These are phyloP conservation scores for Blastocladiella britannica DNA, from an alignment of 192 early-diverging fungal species.

Conservation along the genomic window DNA sequence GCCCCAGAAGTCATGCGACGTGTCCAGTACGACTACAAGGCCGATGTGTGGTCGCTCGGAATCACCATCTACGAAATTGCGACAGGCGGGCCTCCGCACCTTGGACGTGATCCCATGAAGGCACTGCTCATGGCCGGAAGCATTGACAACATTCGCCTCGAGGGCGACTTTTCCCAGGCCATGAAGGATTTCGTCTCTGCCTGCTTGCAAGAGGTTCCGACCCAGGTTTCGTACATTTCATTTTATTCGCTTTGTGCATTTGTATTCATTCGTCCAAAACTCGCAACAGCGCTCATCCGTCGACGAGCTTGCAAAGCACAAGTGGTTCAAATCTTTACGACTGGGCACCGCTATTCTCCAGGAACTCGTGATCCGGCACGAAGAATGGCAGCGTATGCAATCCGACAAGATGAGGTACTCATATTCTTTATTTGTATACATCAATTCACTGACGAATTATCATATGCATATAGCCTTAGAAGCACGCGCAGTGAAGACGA, in stretches of 20 bases:
- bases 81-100: constrained; percentile 82
- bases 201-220: constrained; percentile 73
- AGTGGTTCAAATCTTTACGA: not conserved
- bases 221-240: constrained; percentile 16
- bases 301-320: not conserved
- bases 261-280: not conserved
- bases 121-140: constrained; percentile 75
- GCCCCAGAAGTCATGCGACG: constrained; percentile 70
- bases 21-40: constrained; percentile 76
- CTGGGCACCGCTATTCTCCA: not conserved
- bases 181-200: constrained; percentile 74
- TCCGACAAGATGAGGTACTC: not conserved
- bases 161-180: constrained; percentile 51
- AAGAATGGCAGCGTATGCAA: not conserved
- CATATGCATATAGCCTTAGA: too few relatives aligned
- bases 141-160: constrained; percentile 52
- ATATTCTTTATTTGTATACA: not conserved
- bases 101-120: constrained; percentile 70
- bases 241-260: not conserved
- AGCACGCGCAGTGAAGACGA: not conserved
- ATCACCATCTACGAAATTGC: constrained; percentile 95
- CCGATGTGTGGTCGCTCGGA: constrained; percentile 98
- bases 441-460: too few relatives aligned
- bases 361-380: not conserved
- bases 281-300: not conserved